phyloP scores from a whole-genome alignment of 257 asterid species.

The Salvia miltiorrhiza region DNA sequence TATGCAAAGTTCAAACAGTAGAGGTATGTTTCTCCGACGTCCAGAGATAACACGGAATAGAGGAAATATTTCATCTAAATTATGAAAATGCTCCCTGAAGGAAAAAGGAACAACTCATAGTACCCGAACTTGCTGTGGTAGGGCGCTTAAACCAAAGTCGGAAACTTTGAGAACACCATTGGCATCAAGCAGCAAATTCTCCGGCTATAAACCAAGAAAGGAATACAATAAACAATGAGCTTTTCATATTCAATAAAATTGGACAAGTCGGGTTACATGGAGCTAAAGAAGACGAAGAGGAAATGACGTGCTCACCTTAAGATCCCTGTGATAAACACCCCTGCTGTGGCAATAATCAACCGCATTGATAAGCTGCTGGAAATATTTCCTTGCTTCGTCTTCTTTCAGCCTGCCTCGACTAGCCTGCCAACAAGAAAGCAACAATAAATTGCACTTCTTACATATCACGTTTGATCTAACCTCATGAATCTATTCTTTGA shows the following conservation, averaged over 20 bases:
- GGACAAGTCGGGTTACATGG: neutral
- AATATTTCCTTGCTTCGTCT: constrained; percentile 90
- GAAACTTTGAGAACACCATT: constrained; percentile 82
- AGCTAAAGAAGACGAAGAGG: neutral
- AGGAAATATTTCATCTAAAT: neutral
- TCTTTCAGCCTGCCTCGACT: constrained; percentile 86
- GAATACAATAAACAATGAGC: neutral
- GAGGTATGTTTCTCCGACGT: neutral
- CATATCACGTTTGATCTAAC: neutral
- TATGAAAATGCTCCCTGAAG: no score
- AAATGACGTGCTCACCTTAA: constrained; percentile 46
- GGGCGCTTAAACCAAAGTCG: constrained; percentile 93
- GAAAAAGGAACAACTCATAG: neutral
- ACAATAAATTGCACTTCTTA: neutral
- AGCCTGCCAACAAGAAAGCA: constrained; percentile 48
- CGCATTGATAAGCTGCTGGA: constrained; percentile 93
- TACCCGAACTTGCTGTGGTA: constrained; percentile 97
- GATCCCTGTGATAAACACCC: constrained; percentile 93
- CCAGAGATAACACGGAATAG: neutral
- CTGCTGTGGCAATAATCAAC: constrained; percentile 97
- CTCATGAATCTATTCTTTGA: constrained; percentile 1
- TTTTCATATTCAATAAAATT: neutral
- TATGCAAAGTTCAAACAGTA: neutral
- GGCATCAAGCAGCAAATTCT: constrained; percentile 79
- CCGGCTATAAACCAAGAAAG: constrained; percentile 56